Base-by-base conservation (phyloP, 352 stramenopile species). In the Globisporangium rhizosaccharum region DNA sequence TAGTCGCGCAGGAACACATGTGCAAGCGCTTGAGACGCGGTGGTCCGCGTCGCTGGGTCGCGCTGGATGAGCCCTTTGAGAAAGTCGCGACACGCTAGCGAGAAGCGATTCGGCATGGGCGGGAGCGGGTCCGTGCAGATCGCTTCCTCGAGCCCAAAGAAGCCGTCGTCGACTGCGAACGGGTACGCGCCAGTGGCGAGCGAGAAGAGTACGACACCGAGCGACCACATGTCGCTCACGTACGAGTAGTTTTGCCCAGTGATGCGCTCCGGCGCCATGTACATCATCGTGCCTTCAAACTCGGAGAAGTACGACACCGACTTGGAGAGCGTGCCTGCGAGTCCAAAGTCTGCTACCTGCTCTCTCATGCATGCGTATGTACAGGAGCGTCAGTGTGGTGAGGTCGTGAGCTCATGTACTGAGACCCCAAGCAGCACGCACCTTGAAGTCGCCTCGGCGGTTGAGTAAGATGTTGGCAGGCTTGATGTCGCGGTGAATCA, bases 211-310 rank as follows among this genome's bases (percentile, higher is more conserved):
- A 75, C 75, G 61, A 93, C 74, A 1, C 83, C 85, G 23, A 94
- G 71, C 3, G 85, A 90, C 83, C 85, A 94, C 4, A 90, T 53
- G 36, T 93, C 83, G 51, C 82, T 91, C 15, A 85, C 73, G 42
- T 83, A 95, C 15, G 72, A 81, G 67, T 98, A 98, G 18, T 76
- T 67, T 20, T 94, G 70, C 1, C 90, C 90, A 2, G 82, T 80
- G 42, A 98, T 96, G 4, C 94, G 78, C 63, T 98, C 92, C 0
- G 94, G 94, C 0, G 88, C 84, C 94, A 98, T 98, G 76, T 98
- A 98, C 71, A 95, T 96, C 67, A 98, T 84, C 1, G 93, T 98
- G 45, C 92, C 93, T 57, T 90, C 77, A 46, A 95, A 95, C 46
- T 92, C 80, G 33, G 84, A 93, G 62, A 89, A 91, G 33, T 87